Percentiles rank a stretch among this genome's conserved stretches.
Evolutionary conservation across 345 rosid genomes (phyloP).

Genomic region (Arabidopsis suecica): DNA sequence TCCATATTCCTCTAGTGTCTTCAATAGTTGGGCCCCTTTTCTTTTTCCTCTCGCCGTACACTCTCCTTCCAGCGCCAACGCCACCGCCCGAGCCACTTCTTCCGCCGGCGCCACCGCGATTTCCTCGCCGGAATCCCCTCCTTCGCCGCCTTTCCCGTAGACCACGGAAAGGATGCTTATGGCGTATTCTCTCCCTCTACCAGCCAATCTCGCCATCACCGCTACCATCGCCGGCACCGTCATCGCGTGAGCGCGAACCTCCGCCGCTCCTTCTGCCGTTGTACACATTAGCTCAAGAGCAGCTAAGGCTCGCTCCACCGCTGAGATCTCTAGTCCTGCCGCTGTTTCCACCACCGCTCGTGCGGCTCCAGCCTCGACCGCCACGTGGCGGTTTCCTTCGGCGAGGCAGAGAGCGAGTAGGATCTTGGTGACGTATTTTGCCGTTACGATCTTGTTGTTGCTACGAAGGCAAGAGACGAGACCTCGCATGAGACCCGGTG

Average conservation of each 20-base stretch:
- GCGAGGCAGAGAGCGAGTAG: constrained; percentile 79
- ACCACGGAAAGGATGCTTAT: constrained; percentile 75
- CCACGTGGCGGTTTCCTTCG: constrained; percentile 77
- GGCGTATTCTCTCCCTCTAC: constrained; percentile 86
- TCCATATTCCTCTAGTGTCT: constrained; percentile 68
- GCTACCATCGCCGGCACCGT: constrained; percentile 93
- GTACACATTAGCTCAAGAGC: constrained; percentile 85
- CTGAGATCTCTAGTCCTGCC: constrained; percentile 68
- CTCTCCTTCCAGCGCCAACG: constrained; percentile 73
- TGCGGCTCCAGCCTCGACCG: constrained; percentile 80
- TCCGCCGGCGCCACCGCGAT: constrained; percentile 69
- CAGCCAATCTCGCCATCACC: constrained; percentile 81
- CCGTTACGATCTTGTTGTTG: constrained; percentile 51
- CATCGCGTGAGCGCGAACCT: constrained; percentile 76
- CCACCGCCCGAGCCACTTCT: constrained; percentile 89
- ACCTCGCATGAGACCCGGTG: constrained; percentile 69
- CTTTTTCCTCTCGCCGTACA: constrained; percentile 77
- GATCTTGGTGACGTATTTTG: constrained; percentile 73
- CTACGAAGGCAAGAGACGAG: constrained; percentile 57
- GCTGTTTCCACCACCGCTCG: constrained; percentile 71
- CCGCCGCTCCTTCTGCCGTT: constrained; percentile 76
- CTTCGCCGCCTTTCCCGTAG: constrained; percentile 45
- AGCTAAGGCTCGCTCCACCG: constrained; percentile 80
- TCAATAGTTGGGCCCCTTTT: constrained; percentile 82
- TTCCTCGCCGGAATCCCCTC: constrained; percentile 31